Conservation (phyloP, 2,329 filamentous ascomycete species). For the Parasarocladium wereldwijsianum region DNA sequence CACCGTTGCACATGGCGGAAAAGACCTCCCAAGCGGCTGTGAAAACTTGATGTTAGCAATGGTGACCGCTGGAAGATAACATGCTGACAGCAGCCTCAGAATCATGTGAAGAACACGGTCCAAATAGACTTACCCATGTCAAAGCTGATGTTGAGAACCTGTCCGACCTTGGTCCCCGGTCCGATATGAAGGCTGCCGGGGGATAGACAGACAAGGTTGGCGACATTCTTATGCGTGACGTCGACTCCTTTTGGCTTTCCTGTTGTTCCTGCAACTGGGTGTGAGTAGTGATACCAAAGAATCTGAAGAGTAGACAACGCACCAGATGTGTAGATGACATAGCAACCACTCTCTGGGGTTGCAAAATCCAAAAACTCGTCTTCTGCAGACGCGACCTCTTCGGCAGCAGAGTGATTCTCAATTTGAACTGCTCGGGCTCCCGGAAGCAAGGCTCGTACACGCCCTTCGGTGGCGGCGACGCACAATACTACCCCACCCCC, state of each 20-base stretch:
- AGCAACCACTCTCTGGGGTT: constrained; percentile 23
- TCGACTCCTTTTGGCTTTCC: constrained; percentile 45
- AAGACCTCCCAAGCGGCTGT: constrained; percentile 47
- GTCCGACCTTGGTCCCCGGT: constrained; percentile 35
- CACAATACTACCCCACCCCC: constrained; percentile 30
- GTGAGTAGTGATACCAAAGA: no score
- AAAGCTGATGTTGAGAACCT: constrained; percentile 42
- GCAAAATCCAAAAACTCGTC: constrained; percentile 16
- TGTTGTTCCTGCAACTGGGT: constrained; percentile 34
- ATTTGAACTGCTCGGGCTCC: constrained; percentile 12
- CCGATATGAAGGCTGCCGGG: constrained; percentile 36
- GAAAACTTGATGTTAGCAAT: constrained; percentile 6
- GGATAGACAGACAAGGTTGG: constrained; percentile 34
- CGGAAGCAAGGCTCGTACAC: constrained; percentile 14
- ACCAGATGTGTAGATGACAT: constrained; percentile 41
- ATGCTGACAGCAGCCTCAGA: no score
- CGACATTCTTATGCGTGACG: constrained; percentile 38
- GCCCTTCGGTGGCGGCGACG: constrained; percentile 21
- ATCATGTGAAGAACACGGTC: no score
- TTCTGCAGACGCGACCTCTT: constrained; percentile 3
- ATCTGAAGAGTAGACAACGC: constrained; percentile 4
- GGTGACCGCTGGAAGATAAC: no score
- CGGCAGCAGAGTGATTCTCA: constrained; percentile 10
- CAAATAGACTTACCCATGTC: constrained; percentile 46
- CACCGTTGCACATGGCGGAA: constrained; percentile 39